Percentiles rank a stretch among this genome's conserved stretches.
Evolutionary conservation across 2,329 filamentous ascomycete genomes (phyloP).

Genomic region (Elsinoe batatas): DNA sequence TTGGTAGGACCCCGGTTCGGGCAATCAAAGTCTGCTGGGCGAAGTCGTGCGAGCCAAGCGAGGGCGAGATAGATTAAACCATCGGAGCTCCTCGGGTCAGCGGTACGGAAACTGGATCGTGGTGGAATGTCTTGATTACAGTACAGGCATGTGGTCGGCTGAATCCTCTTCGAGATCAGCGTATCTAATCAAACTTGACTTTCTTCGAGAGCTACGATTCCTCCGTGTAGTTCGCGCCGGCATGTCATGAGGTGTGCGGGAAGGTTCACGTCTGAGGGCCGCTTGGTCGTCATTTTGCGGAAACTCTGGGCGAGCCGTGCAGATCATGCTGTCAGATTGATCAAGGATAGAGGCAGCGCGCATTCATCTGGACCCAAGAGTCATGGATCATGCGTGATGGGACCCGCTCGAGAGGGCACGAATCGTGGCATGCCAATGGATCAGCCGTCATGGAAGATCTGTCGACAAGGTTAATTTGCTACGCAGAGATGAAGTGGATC

Average conservation of each 20-base stretch:
- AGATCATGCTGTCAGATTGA: conserved; percentile 2
- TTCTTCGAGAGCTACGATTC: no score
- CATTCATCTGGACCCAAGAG: not conserved
- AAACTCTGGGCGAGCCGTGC: not conserved
- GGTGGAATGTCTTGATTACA: no score
- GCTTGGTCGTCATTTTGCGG: not conserved
- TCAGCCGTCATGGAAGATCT: conserved; percentile 8
- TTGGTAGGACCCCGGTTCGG: not conserved
- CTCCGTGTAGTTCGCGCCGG: not conserved
- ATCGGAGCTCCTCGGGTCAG: not conserved
- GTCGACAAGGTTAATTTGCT: not conserved
- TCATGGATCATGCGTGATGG: not conserved
- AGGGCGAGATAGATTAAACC: not conserved
- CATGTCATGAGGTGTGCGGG: not conserved
- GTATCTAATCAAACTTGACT: not conserved
- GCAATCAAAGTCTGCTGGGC: not conserved
- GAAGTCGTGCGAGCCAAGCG: not conserved
- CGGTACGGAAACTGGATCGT: not conserved
- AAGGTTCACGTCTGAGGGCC: not conserved
- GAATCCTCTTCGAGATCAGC: not conserved
- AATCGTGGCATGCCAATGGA: conserved; percentile 1
- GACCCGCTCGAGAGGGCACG: not conserved
- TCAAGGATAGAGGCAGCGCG: not conserved
- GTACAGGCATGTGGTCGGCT: no score
- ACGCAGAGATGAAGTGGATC: conserved; percentile 8